A percentile compares a stretch with the other conserved stretches of the same genome.
Conservation (phyloP, 306 rosid species). For the Myrica gale region DNA sequence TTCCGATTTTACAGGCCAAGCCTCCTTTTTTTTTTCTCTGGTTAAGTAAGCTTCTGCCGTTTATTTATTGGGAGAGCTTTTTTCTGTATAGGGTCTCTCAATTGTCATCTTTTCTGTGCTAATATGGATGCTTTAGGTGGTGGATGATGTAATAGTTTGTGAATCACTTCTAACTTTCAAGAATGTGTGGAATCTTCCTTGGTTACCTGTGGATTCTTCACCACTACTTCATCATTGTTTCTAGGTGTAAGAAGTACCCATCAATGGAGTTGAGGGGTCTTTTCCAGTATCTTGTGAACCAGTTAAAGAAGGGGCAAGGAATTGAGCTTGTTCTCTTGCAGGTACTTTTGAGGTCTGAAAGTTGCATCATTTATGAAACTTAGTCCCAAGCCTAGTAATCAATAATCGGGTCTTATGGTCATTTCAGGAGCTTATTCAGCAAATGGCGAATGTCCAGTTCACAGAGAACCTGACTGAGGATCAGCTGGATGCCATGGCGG, state of each 20-base stretch:
- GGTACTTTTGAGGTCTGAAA: conserved; percentile 41
- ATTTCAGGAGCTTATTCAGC: conserved; percentile 90
- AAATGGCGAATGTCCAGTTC: conserved; percentile 99
- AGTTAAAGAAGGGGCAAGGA: conserved; percentile 89
- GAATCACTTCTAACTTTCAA: background rate
- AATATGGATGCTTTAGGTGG: background rate
- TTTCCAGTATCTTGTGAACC: conserved; percentile 97
- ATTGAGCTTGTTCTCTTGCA: conserved; percentile 93
- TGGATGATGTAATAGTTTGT: background rate
- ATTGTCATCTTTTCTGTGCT: background rate
- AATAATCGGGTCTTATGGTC: too few relatives aligned
- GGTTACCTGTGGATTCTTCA: background rate
- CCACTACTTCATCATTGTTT: conserved; percentile 12
- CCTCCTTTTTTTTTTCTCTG: too few relatives aligned
- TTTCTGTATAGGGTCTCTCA: background rate
- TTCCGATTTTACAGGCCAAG: background rate
- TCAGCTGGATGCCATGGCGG: conserved; percentile 98
- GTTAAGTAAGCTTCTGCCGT: background rate
- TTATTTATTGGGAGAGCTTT: background rate
- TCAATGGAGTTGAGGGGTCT: conserved; percentile 98
- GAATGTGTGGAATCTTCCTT: background rate
- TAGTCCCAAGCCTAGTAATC: conserved; percentile 15
- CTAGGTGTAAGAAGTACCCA: conserved; percentile 96
- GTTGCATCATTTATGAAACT: conserved; percentile 7
- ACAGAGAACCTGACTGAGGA: conserved; percentile 96